Conservation (phyloP, 768 basidiomycete genomes). For the Auriscalpium orientale region DNA sequence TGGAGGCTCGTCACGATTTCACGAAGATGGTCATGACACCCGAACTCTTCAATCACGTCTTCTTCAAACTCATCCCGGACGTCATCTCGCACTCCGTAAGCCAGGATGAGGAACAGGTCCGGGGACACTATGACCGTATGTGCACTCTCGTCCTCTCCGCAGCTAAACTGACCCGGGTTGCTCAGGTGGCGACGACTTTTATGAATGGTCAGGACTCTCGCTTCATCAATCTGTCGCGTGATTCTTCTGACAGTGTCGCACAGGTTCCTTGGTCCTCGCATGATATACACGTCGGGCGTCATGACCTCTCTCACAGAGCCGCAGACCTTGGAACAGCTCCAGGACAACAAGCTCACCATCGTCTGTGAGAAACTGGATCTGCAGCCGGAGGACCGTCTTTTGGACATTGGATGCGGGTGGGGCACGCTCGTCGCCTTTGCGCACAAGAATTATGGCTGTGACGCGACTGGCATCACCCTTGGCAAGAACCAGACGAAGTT, state of each 20-base stretch:
- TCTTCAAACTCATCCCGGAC: slow-evolving; percentile 84
- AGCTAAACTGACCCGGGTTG: slow-evolving; percentile 3
- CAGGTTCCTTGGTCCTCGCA: slow-evolving; percentile 90
- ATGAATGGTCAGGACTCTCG: slow-evolving; percentile 54
- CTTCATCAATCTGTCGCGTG: neutral
- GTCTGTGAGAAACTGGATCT: slow-evolving; percentile 94
- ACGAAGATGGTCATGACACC: slow-evolving; percentile 84
- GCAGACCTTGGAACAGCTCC: slow-evolving; percentile 87
- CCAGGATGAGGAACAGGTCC: slow-evolving; percentile 94
- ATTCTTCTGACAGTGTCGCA: neutral
- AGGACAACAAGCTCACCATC: slow-evolving; percentile 95
- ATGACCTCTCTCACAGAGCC: slow-evolving; percentile 59
- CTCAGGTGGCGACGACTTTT: slow-evolving; percentile 90
- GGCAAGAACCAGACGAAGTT: slow-evolving; percentile 88
- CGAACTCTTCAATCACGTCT: slow-evolving; percentile 91
- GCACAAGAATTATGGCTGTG: slow-evolving; percentile 94
- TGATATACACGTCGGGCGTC: slow-evolving; percentile 97
- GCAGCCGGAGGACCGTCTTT: slow-evolving; percentile 74
- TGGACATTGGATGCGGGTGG: slow-evolving; percentile 94
- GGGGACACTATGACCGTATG: slow-evolving; percentile 90
- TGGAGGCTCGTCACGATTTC: slow-evolving; percentile 97
- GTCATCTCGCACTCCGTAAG: slow-evolving; percentile 84
- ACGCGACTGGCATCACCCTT: slow-evolving; percentile 93
- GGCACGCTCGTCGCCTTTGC: slow-evolving; percentile 93
- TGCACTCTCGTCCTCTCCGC: slow-evolving; percentile 8